phyloP scores from a whole-genome alignment of 148 eudicot genomes.

The Agrostemma githago region DNA sequence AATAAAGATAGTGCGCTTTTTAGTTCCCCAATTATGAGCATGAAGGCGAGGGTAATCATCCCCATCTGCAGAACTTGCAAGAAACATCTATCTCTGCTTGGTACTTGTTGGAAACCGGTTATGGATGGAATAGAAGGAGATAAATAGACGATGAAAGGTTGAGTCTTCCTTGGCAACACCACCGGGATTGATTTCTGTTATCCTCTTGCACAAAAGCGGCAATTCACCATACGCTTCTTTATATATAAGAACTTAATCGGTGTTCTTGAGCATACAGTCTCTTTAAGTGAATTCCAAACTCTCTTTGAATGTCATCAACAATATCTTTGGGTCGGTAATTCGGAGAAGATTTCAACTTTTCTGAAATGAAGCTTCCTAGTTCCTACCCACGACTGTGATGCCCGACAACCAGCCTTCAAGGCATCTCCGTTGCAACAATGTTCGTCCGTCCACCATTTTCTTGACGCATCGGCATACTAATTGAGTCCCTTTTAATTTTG shows the following conservation, averaged over 20 bases:
- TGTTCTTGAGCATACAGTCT: constrained; percentile 47
- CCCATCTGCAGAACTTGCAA: constrained; percentile 55
- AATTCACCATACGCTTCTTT: constrained; percentile 43
- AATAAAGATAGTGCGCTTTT: constrained; percentile 36
- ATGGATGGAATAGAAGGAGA: constrained; percentile 45
- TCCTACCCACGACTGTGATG: constrained; percentile 42
- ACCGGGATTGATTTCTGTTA: constrained; percentile 48
- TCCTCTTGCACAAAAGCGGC: constrained; percentile 39
- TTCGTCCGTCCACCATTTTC: constrained; percentile 32
- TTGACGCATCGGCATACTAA: constrained; percentile 45
- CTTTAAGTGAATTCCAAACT: constrained; percentile 50
- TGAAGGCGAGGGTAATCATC: constrained; percentile 56
- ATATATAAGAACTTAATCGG: constrained; percentile 42
- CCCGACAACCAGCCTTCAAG: constrained; percentile 33
- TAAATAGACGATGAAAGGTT: constrained; percentile 46
- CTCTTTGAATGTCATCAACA: constrained; percentile 38
- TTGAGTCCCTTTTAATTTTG: constrained; percentile 38
- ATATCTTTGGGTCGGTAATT: constrained; percentile 50
- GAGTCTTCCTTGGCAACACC: constrained; percentile 54
- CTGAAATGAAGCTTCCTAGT: constrained; percentile 47
- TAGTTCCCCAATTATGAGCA: constrained; percentile 52
- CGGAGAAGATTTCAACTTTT: constrained; percentile 48
- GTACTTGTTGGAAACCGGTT: constrained; percentile 43
- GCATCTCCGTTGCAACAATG: constrained; percentile 45
- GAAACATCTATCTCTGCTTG: constrained; percentile 47